Conservation (phyloP, 2,329 filamentous ascomycete species). For the Aciculosporium take region DNA sequence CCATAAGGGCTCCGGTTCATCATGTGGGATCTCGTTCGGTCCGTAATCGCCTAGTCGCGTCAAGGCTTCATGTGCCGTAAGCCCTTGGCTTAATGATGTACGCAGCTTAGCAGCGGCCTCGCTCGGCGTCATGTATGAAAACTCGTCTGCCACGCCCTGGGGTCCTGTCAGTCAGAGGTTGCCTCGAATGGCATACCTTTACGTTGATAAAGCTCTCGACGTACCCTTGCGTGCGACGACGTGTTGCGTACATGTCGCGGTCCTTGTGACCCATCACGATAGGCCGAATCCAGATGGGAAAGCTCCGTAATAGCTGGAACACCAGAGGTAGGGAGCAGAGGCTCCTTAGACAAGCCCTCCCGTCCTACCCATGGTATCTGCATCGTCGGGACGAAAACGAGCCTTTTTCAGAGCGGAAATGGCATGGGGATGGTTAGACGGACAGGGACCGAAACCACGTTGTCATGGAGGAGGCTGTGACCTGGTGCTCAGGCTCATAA, state of each 20-base stretch:
- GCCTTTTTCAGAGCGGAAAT: constrained; percentile 4
- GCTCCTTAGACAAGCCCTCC: constrained; percentile 17
- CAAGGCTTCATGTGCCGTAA: constrained; percentile 69
- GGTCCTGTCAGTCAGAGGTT: neutral
- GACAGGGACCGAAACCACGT: constrained; percentile 8
- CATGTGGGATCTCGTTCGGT: constrained; percentile 86
- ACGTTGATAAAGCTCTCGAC: constrained; percentile 7
- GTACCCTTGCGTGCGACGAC: constrained; percentile 41
- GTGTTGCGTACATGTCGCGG: constrained; percentile 32
- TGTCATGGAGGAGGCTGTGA: constrained; percentile 2
- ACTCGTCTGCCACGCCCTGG: constrained; percentile 44
- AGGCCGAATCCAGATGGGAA: constrained; percentile 10
- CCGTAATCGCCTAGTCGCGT: constrained; percentile 68
- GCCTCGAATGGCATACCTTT: neutral
- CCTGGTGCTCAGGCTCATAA: neutral
- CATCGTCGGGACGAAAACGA: constrained; percentile 17
- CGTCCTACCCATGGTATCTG: constrained; percentile 24
- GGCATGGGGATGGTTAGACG: constrained; percentile 7
- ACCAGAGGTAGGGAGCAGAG: constrained; percentile 21
- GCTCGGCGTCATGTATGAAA: constrained; percentile 54
- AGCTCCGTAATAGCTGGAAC: constrained; percentile 20
- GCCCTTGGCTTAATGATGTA: constrained; percentile 71
- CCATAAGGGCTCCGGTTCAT: constrained; percentile 88
- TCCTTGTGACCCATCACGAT: constrained; percentile 15
- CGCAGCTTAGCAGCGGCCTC: constrained; percentile 65